These are phyloP conservation scores for Erythrophleum fordii DNA, from an alignment of 306 rosid genomes.

Conservation along the genomic window DNA sequence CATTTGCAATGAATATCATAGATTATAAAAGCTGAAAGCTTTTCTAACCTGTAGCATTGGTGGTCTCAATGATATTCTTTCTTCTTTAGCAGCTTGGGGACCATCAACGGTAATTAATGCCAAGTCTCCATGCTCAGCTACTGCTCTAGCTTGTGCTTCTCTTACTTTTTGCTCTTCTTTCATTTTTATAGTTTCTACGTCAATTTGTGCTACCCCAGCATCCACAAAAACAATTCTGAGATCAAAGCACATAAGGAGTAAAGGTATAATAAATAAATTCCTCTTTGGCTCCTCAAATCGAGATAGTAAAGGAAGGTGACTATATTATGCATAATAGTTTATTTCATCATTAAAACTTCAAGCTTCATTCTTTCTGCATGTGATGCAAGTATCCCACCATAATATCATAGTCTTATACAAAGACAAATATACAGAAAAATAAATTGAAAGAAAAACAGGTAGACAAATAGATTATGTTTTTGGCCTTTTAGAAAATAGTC, in stretches of 20 bases:
- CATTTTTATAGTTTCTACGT: constrained; percentile 85
- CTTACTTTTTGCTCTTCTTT: constrained; percentile 85
- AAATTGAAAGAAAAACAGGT: constrained; percentile 20
- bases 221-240: constrained; percentile 95
- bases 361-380: background rate
- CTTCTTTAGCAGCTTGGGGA: constrained; percentile 67
- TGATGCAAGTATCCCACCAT: background rate
- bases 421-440: background rate
- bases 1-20: constrained; percentile 13
- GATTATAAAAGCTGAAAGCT: constrained; percentile 13
- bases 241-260: constrained; percentile 38
- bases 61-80: constrained; percentile 82
- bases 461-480: constrained; percentile 1
- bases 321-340: no score
- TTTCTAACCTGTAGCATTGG: constrained; percentile 93
- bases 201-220: constrained; percentile 87
- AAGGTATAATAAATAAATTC: background rate
- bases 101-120: constrained; percentile 90
- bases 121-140: constrained; percentile 87
- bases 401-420: background rate
- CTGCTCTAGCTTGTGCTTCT: constrained; percentile 77
- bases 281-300: background rate
- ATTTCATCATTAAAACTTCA: constrained; percentile 15
- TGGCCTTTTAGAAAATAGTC: constrained; percentile 19
- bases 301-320: background rate